Base-by-base conservation (phyloP, 83 land plant genomes). In the Diphasiastrum complanatum region DNA sequence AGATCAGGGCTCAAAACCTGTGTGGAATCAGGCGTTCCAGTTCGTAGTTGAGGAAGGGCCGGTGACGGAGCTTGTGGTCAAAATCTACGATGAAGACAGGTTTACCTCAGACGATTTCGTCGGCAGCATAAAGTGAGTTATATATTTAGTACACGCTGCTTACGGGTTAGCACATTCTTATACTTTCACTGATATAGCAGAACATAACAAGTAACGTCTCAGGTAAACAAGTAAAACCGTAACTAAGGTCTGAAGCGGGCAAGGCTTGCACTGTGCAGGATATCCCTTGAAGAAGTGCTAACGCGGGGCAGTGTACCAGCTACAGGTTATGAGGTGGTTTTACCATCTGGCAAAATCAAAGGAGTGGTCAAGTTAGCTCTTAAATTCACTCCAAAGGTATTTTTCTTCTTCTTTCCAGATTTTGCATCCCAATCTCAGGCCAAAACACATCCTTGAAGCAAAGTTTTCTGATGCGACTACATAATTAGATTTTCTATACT, bases 1-100 rank as follows among this genome's bases (percentile, higher is more conserved):
- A 38, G 43, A 38, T 38, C 43, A 38, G 14, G 43, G 43, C 14
- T 38, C 43, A 38, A 38, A 38, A 38, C 43, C 43, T 38, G 43
- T 38, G 8, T 38, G 43, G 43, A 38, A 38, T 14, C 12, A 38
- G 14, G 14, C 12, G 14, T 38, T 38, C 43, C 43, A 38, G 12
- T 38, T 38, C 43, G 14, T 38, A 14, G 14, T 38, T 8, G 43
- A 38, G 43, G 43, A 38, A 8, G 43, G 14, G 12, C 14, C 43
- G 12, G 14, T 14, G 8, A 38, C 8, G 12, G 43, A 38, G 14
- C 8, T 38, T 14, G 8, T 8, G 12, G 14, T 38, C 14, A 14
- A 38, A 38, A 8, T 38, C 12, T 38, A 38, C 14, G 43, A 38
- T 38, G 43, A 38, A 38, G 43, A 38, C 14, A 38, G 43, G 14